Conservation (phyloP, 148 eudicot species). For the Cornus florida region DNA sequence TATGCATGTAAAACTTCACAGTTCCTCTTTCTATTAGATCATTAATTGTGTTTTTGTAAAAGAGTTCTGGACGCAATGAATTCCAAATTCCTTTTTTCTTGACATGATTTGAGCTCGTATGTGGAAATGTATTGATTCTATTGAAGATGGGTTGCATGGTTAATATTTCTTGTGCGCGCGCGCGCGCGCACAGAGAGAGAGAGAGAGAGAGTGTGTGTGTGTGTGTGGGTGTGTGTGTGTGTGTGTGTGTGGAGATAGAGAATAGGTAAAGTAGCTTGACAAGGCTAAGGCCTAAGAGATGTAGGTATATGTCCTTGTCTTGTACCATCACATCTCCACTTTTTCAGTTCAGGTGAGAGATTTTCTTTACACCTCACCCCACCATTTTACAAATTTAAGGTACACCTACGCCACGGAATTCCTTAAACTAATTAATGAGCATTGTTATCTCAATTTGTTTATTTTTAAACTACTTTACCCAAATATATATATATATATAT, state of each 20-base stretch:
- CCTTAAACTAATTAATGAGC: neutral
- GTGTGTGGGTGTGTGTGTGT: no score
- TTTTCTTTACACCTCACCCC: conserved; percentile 1
- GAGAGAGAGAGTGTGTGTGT: no score
- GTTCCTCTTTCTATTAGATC: no score
- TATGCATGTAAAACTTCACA: no score
- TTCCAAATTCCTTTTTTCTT: neutral
- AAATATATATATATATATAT: no score
- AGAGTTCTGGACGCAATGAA: neutral
- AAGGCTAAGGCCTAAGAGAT: neutral
- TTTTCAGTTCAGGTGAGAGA: neutral
- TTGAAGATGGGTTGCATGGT: neutral
- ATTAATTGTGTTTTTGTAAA: no score
- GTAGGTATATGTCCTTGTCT: conserved; percentile 13
- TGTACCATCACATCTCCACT: conserved; percentile 12
- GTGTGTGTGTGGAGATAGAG: no score
- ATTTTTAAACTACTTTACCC: no score
- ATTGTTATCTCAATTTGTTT: neutral
- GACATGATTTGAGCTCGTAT: conserved; percentile 6
- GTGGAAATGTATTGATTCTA: neutral
- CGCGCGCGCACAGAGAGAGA: no score
- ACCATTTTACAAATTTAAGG: neutral
- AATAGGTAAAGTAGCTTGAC: no score
- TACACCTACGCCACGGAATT: neutral
- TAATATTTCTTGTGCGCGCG: no score